Evolutionary conservation across 148 eudicot genomes (phyloP), one percentile per base, ranked within the genome.

Genomic region (Camellia granthamiana): DNA sequence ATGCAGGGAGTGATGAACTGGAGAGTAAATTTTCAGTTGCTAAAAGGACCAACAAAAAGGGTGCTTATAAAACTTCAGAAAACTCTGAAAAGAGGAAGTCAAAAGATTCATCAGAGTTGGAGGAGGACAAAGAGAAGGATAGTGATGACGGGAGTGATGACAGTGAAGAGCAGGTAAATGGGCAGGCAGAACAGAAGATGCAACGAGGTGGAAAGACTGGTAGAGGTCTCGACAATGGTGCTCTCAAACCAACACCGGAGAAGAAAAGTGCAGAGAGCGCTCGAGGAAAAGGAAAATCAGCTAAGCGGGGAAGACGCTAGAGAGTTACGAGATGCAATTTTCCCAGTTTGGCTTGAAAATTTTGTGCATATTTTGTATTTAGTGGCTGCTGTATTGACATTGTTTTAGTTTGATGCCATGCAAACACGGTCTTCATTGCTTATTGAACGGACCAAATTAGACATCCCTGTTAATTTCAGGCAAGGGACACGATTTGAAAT

Each of bases 71-170:
- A 81, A 19, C 85, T 54, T 23, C 90, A 11, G 89, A 84, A 44
- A 90, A 85, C 74, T 84, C 95, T 15, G 90, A 89, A 79, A 95
- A 92, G 83, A 89, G 90, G 76, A 91, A 88, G 89, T 69, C 89
- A 47, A 89, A 89, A 80, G 89, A 86, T 15, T 72, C 85, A 6
- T 91, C 96, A 6, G 92, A 88, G 79, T 89, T 92, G 0, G 97
- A 92, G 77, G 92, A 89, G 14, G 90, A 87, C 38, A 30, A 30
- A 30, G 38, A 30, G 38, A 30, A 30, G 38, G 38, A 30, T 30
- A 30, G 38, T 1, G 38, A 30, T 30, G 38, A 30, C 38, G 38
- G 1, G 38, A 30, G 38, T 30, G 38, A 30, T 30, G 38, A 30
- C 30, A 23, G 30, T 23, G 30, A 23, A 23, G 30, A 23, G 30